A percentile compares a stretch with the other conserved stretches of the same genome.
phyloP scores from a whole-genome alignment of 192 early-diverging fungal genomes.

The Glomus cerebriforme region DNA sequence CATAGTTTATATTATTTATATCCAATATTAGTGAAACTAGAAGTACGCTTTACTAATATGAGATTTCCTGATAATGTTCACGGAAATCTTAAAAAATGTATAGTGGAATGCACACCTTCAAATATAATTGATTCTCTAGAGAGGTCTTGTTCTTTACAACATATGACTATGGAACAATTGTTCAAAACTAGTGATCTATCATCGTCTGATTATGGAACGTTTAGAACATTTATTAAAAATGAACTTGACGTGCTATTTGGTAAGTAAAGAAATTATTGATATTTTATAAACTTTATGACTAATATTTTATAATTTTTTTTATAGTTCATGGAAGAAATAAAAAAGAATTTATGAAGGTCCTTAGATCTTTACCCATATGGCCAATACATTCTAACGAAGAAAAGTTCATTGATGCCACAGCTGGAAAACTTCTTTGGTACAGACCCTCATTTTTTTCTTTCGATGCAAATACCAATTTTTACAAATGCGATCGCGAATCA shows the following conservation, averaged over 20 bases:
- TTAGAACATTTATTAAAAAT: not conserved
- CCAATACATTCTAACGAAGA: not conserved
- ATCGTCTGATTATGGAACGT: not conserved
- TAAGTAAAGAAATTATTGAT: not conserved
- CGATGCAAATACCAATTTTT: not conserved
- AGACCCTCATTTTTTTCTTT: not conserved
- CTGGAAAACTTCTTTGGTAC: not conserved
- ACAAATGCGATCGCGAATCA: not conserved
- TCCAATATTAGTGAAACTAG: not conserved
- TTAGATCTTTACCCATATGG: conserved; percentile 3
- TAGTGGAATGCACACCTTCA: not conserved
- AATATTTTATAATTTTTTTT: not conserved
- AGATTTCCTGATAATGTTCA: not conserved
- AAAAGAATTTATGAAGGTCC: not conserved
- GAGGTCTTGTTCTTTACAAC: too few relatives aligned
- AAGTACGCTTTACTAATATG: conserved; percentile 2
- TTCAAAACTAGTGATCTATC: not conserved
- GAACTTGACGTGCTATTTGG: not conserved
- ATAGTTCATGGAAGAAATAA: not conserved
- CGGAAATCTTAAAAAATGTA: not conserved
- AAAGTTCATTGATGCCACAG: not conserved
- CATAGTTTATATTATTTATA: not conserved
- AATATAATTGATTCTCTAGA: conserved; percentile 7
- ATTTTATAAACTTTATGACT: not conserved
- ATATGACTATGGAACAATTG: not conserved